Conservation (phyloP, 2,329 filamentous ascomycete species). For the Endocalyx cinctus region DNA sequence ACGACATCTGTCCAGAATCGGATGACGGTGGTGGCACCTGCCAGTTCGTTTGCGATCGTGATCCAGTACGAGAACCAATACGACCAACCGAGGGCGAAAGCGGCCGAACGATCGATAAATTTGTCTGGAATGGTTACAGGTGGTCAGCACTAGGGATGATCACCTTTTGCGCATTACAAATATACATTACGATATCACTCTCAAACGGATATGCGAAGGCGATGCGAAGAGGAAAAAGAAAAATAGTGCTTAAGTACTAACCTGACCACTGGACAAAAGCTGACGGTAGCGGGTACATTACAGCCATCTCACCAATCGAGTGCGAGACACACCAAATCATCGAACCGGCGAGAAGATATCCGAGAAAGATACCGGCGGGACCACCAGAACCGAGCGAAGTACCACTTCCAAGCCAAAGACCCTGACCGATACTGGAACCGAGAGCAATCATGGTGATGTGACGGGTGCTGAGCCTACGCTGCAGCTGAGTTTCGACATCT, state of each 20-base stretch:
- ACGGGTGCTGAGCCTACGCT: conserved; percentile 35
- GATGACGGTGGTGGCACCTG: conserved; percentile 37
- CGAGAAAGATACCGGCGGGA: conserved; percentile 39
- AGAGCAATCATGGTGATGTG: conserved; percentile 52
- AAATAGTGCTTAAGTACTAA: conserved; percentile 5
- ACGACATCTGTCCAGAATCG: conserved; percentile 39
- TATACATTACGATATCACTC: too few species aligned
- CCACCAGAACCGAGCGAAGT: conserved; percentile 35
- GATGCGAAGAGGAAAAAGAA: conserved; percentile 3
- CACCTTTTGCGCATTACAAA: too few species aligned
- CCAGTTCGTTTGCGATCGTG: conserved; percentile 39
- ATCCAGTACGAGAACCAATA: conserved; percentile 42
- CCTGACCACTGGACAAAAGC: conserved; percentile 42
- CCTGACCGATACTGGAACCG: conserved; percentile 41
- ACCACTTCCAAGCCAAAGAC: conserved; percentile 42
- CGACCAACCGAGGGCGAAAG: conserved; percentile 42
- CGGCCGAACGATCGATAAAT: conserved; percentile 37
- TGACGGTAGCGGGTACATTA: conserved; percentile 40
- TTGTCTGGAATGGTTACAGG: conserved; percentile 29
- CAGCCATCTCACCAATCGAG: conserved; percentile 42
- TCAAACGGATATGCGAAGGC: too few species aligned
- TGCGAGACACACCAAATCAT: conserved; percentile 43
- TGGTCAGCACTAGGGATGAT: too few species aligned
- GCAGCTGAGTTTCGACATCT: conserved; percentile 28
- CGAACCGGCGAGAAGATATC: conserved; percentile 39